Evolutionary conservation across 164 flowering plant species (phyloP), one percentile per base, ranked within the genome.

Genomic region (Platanus orientalis): DNA sequence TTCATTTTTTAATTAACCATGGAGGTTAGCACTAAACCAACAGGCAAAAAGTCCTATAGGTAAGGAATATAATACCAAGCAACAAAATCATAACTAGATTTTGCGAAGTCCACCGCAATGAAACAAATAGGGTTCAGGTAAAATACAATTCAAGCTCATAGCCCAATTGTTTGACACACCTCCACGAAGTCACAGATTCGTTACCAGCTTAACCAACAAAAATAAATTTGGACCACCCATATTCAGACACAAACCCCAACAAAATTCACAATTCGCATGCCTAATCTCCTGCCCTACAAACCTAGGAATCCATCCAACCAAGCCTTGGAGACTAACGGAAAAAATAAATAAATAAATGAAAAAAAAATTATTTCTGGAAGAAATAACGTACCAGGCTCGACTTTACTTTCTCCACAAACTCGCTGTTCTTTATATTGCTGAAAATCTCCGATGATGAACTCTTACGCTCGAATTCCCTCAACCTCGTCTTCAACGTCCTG

Each of bases 351-450:
- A 40, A 59, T 28, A 24, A 3, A 3, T 10, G 42, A 32, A 32
- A 32, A 32, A 9, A 3, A 14, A 14, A 7, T 7, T 36, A 7
- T 36, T 36, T 36, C 42, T 36, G 12, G 36, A 19, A 23, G 11
- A 47, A 0, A 49, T 39, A 44, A 60, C 89, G 62, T 84, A 94
- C 99, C 95, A 84, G 69, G 52, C 96, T 82, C 0, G 89, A 73
- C 70, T 89, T 91, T 13, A 91, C 63, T 72, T 89, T 90, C 85
- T 83, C 97, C 64, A 93, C 75, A 50, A 93, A 80, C 73, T 88
- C 97, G 58, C 69, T 82, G 24, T 76, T 88, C 83, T 79, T 88
- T 50, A 87, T 71, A 45, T 76, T 84, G n/a, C 69, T 77, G 32
- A 89, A 78, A 69, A 92, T 73, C 66, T 89, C 92, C 0, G 74